A percentile compares a stretch with the other conserved stretches of the same genome.
Evolutionary conservation across 805 yeast species (phyloP).

Genomic region (Debaryomyces tyrocola): DNA sequence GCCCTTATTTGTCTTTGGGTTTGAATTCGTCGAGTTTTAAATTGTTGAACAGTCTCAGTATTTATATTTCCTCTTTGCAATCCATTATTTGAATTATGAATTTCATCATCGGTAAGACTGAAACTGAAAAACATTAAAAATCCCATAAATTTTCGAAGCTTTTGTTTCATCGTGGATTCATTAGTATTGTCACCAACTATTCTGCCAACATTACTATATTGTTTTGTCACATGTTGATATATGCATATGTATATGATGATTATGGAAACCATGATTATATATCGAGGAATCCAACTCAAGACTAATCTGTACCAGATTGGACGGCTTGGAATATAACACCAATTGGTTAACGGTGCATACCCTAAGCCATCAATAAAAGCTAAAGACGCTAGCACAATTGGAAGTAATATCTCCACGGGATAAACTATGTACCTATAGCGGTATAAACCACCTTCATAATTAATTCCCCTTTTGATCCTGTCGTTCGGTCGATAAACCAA

Average conservation of each 20-base stretch:
- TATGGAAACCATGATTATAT: constrained; percentile 57
- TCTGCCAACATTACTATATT: not conserved
- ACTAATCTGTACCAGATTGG: constrained; percentile 76
- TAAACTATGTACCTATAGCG: constrained; percentile 58
- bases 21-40: not conserved
- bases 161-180: not conserved
- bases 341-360: constrained; percentile 62
- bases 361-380: constrained; percentile 61
- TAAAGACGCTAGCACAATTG: constrained; percentile 66
- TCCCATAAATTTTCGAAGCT: not conserved
- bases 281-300: constrained; percentile 82
- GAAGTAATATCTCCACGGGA: constrained; percentile 55
- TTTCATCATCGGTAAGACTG: not conserved
- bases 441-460: constrained; percentile 73
- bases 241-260: constrained; percentile 47
- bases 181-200: no score
- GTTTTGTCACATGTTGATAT: not conserved
- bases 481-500: constrained; percentile 64
- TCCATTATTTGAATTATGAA: not conserved
- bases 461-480: constrained; percentile 25
- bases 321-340: constrained; percentile 75
- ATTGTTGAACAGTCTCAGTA: not conserved
- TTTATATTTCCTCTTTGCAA: not conserved
- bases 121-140: not conserved
- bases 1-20: constrained; percentile 1